Conservation (phyloP, 306 rosid genomes). For the Datisca glomerata region DNA sequence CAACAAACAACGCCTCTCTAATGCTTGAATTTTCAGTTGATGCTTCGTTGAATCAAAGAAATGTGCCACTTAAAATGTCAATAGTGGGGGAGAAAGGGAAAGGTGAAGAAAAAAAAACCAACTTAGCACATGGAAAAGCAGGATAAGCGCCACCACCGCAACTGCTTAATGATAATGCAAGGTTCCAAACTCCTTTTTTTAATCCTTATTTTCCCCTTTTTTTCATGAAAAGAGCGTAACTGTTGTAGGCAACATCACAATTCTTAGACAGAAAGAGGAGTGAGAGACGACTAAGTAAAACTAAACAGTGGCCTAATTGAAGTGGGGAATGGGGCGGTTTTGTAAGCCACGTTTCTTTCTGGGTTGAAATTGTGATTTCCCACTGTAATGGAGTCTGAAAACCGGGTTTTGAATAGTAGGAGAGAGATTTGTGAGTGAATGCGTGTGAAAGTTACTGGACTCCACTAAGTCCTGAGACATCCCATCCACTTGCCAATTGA, state of each 20-base stretch:
- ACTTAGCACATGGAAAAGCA: constrained; percentile 54
- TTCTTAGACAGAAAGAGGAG: no score
- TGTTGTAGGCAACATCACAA: constrained; percentile 7
- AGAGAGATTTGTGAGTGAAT: constrained; percentile 17
- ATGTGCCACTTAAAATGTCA: constrained; percentile 19
- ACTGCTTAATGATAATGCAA: constrained; percentile 25
- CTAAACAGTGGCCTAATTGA: no score
- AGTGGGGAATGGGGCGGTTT: constrained; percentile 19
- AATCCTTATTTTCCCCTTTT: constrained; percentile 1
- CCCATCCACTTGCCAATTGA: no score
- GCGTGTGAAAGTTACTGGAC: constrained; percentile 40
- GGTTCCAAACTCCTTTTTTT: constrained; percentile 19
- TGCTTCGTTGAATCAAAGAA: constrained; percentile 8
- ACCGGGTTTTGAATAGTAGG: constrained; percentile 1
- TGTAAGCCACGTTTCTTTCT: constrained; percentile 20
- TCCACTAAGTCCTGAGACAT: constrained; percentile 46
- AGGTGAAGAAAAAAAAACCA: constrained; percentile 20
- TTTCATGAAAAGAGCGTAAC: constrained; percentile 22
- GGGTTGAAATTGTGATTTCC: constrained; percentile 32
- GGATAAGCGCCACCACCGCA: constrained; percentile 24
- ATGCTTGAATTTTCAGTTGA: constrained; percentile 31
- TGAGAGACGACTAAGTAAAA: no score
- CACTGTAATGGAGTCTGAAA: no score
- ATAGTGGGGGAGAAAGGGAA: constrained; percentile 5
- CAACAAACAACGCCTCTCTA: no score